Conservation (phyloP, 1,284 basidiomycete genomes). For the Volvariella surrecta region DNA sequence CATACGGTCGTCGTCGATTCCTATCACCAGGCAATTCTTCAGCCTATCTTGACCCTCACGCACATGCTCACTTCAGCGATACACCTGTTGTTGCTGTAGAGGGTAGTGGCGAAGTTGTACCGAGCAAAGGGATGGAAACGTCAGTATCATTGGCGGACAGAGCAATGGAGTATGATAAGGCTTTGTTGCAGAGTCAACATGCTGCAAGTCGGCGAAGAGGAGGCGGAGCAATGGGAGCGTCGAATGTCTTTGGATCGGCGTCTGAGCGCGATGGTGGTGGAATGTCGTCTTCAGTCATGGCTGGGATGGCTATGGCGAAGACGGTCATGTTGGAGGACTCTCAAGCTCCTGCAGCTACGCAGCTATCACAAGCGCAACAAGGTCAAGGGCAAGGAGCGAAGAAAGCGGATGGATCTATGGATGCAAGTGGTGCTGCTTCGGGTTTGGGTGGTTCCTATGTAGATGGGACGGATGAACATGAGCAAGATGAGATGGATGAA, state of each 20-base stretch:
- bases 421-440: slow-evolving; percentile 36
- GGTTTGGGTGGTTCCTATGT: slow-evolving; percentile 68
- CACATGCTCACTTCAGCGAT: background rate
- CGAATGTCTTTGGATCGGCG: slow-evolving; percentile 10
- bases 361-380: slow-evolving; percentile 26
- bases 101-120: slow-evolving; percentile 25
- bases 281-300: slow-evolving; percentile 35
- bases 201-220: slow-evolving; percentile 40
- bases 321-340: slow-evolving; percentile 68
- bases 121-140: slow-evolving; percentile 18
- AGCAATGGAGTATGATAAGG: slow-evolving; percentile 65
- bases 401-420: background rate
- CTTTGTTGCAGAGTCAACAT: slow-evolving; percentile 61
- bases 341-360: slow-evolving; percentile 20
- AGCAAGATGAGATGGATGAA: slow-evolving; percentile 43
- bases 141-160: slow-evolving; percentile 35
- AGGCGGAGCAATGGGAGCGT: slow-evolving; percentile 24
- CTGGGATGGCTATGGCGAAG: slow-evolving; percentile 46
- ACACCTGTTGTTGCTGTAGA: slow-evolving; percentile 11
- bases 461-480: slow-evolving; percentile 40
- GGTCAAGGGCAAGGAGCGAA: slow-evolving; percentile 26
- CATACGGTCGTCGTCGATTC: background rate
- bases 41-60: slow-evolving; percentile 1
- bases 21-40: slow-evolving; percentile 5
- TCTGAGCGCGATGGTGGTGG: slow-evolving; percentile 11